phyloP scores from a whole-genome alignment of 2,329 filamentous ascomycete genomes.

The Setomelanomma holmii region DNA sequence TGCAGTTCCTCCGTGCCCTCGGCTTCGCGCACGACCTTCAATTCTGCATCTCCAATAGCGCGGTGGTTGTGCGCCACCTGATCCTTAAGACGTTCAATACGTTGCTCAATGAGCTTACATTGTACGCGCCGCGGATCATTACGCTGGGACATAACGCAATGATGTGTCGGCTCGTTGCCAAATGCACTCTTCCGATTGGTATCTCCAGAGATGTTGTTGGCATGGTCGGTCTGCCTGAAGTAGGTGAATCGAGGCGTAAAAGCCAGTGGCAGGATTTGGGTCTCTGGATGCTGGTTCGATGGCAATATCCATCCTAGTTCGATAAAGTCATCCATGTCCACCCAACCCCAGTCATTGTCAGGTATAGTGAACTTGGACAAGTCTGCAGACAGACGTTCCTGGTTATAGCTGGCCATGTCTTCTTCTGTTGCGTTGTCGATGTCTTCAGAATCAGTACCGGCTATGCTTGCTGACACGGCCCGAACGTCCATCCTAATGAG shows the following conservation, averaged over 20 bases:
- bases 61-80: slow-evolving; percentile 80
- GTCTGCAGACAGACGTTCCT: slow-evolving; percentile 60
- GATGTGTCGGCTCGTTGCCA: slow-evolving; percentile 90
- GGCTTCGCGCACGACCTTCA: slow-evolving; percentile 64
- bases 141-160: slow-evolving; percentile 83
- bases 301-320: slow-evolving; percentile 96
- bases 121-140: slow-evolving; percentile 87
- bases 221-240: slow-evolving; percentile 94
- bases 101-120: slow-evolving; percentile 80
- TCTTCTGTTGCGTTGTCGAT: slow-evolving; percentile 72
- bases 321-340: slow-evolving; percentile 99
- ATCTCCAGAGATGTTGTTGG: slow-evolving; percentile 79
- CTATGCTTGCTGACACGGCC: slow-evolving; percentile 89
- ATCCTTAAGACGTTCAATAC: slow-evolving; percentile 77
- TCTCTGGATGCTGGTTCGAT: slow-evolving; percentile 87
- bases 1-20: slow-evolving; percentile 60
- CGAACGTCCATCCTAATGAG: slow-evolving; percentile 90
- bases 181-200: slow-evolving; percentile 85
- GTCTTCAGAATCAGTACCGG: slow-evolving; percentile 78
- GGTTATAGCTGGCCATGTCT: slow-evolving; percentile 62
- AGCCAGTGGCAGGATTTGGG: slow-evolving; percentile 89
- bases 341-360: slow-evolving; percentile 94
- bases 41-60: slow-evolving; percentile 76
- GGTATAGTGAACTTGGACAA: slow-evolving; percentile 93
- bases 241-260: slow-evolving; percentile 97